These are phyloP conservation scores for Candida ovalis DNA, from an alignment of 805 yeast genomes.

Conservation along the genomic window DNA sequence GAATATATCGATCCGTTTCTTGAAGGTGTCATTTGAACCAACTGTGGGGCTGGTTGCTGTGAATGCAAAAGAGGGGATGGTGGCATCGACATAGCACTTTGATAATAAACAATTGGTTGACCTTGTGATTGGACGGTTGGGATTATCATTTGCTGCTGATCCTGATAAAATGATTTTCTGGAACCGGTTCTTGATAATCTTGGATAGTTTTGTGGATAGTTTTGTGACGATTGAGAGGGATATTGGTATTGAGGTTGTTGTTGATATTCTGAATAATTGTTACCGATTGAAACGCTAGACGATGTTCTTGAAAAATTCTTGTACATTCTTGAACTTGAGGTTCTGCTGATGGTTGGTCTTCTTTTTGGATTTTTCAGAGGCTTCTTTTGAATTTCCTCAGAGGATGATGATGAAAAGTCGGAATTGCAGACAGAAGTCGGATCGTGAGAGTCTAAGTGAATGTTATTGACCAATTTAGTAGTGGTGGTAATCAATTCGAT, in stretches of 20 bases:
- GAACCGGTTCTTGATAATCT: neutral
- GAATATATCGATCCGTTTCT: neutral
- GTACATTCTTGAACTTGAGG: conserved; percentile 2
- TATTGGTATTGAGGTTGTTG: neutral
- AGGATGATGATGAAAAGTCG: neutral
- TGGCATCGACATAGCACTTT: neutral
- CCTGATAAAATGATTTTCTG: neutral
- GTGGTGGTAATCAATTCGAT: neutral
- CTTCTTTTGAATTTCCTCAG: neutral
- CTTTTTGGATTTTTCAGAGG: neutral
- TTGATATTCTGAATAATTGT: conserved; percentile 4
- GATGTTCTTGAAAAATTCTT: conserved; percentile 16
- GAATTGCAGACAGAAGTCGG: neutral
- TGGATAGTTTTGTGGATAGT: neutral
- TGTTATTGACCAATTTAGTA: neutral
- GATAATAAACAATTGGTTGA: neutral
- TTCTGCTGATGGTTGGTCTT: neutral
- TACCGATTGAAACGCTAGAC: conserved; percentile 12
- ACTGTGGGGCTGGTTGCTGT: neutral
- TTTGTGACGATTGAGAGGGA: neutral
- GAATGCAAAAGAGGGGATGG: neutral
- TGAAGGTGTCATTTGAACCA: neutral
- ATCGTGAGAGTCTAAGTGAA: neutral
- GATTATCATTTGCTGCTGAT: neutral
- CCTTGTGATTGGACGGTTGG: neutral